Percentiles rank a stretch among this genome's conserved stretches.
Evolutionary conservation across 352 stramenopile species (phyloP).

Genomic region (Phytophthora nicotianae): DNA sequence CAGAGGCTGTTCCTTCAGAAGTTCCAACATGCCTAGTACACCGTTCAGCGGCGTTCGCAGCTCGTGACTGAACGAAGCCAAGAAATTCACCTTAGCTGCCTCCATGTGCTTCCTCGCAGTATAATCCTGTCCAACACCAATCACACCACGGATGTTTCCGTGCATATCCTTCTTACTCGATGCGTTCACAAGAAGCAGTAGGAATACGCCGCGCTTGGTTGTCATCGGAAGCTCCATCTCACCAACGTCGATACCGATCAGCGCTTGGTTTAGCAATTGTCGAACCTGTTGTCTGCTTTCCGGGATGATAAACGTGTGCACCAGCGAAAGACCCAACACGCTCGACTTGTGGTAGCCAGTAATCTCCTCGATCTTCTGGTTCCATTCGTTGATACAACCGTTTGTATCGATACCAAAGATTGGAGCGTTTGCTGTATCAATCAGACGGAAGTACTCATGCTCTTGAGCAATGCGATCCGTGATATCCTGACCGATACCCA

Average conservation of each 20-base stretch:
- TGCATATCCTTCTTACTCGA: slow-evolving; percentile 92
- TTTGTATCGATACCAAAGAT: slow-evolving; percentile 88
- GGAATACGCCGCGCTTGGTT: slow-evolving; percentile 66
- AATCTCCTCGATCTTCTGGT: slow-evolving; percentile 88
- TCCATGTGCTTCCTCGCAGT: slow-evolving; percentile 90
- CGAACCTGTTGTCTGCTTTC: slow-evolving; percentile 74
- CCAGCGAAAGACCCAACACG: slow-evolving; percentile 72
- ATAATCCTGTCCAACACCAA: slow-evolving; percentile 93
- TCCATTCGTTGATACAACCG: slow-evolving; percentile 88
- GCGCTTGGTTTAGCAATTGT: slow-evolving; percentile 76
- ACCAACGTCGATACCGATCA: slow-evolving; percentile 88
- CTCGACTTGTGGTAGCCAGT: slow-evolving; percentile 78
- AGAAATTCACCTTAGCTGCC: slow-evolving; percentile 85
- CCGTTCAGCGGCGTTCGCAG: slow-evolving; percentile 83
- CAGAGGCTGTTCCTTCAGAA: slow-evolving; percentile 80
- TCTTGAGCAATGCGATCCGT: slow-evolving; percentile 81
- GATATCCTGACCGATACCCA: slow-evolving; percentile 71
- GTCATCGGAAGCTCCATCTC: slow-evolving; percentile 90
- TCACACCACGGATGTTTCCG: slow-evolving; percentile 92
- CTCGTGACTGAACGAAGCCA: slow-evolving; percentile 87
- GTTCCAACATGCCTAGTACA: slow-evolving; percentile 82
- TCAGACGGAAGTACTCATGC: slow-evolving; percentile 79
- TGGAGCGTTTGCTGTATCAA: slow-evolving; percentile 77
- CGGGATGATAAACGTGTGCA: slow-evolving; percentile 80
- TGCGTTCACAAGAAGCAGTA: slow-evolving; percentile 81